Evolutionary conservation across 176 grass and related monocot species (phyloP).

Genomic region (Oryza brachyantha): DNA sequence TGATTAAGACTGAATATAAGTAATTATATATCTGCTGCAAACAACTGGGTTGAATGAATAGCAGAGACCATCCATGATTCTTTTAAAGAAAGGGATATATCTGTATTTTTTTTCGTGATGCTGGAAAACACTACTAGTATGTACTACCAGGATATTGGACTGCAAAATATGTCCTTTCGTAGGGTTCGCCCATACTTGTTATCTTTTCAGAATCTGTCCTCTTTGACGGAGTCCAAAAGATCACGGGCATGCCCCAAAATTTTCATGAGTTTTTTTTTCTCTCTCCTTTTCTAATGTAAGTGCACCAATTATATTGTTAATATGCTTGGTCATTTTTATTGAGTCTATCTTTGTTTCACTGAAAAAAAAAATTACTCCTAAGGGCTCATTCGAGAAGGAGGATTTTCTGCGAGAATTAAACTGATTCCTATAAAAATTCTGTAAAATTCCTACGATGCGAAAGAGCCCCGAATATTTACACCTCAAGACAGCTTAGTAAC

Average conservation of each 20-base stretch:
- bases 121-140: neutral
- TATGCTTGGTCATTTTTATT: neutral
- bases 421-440: too few species aligned
- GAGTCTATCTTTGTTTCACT: neutral
- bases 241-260: slow-evolving; percentile 20
- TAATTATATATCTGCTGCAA: neutral
- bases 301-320: neutral
- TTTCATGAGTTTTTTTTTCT: neutral
- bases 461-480: too few species aligned
- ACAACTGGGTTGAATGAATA: neutral
- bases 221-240: neutral
- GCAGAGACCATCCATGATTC: slow-evolving; percentile 1
- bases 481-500: too few species aligned
- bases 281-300: neutral
- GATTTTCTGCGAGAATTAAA: too few species aligned
- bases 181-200: neutral
- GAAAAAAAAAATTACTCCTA: neutral
- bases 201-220: slow-evolving; percentile 1
- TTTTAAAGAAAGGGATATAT: neutral
- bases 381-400: too few species aligned
- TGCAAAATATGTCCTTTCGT: neutral
- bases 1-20: neutral
- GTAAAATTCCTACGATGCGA: too few species aligned
- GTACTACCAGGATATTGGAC: neutral
- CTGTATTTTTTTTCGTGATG: neutral